Evolutionary conservation across 306 rosid species (phyloP).

Genomic region (Abrus precatorius): DNA sequence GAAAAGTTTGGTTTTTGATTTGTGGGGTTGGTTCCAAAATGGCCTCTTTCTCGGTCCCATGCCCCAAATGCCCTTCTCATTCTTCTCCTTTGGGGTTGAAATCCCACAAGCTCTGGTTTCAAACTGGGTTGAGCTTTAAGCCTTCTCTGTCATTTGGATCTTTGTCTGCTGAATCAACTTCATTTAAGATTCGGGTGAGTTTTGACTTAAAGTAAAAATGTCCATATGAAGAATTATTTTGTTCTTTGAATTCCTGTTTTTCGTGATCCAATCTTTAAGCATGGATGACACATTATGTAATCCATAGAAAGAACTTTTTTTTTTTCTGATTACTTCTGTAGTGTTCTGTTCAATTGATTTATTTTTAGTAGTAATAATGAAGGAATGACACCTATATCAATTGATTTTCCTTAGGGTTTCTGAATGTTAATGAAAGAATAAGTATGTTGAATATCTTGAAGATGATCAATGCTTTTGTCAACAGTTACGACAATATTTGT

Average conservation of each 20-base stretch:
- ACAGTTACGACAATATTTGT: background rate
- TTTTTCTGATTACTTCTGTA: background rate
- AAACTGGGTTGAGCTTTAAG: constrained; percentile 46
- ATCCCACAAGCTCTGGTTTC: constrained; percentile 48
- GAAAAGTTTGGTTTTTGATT: constrained; percentile 35
- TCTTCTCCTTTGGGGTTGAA: constrained; percentile 50
- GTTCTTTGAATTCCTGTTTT: background rate
- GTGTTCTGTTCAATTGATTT: constrained; percentile 4
- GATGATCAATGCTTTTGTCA: constrained; percentile 1
- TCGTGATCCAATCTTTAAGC: background rate
- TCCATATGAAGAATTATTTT: background rate
- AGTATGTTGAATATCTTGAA: background rate
- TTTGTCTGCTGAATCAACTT: constrained; percentile 49
- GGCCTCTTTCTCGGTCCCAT: constrained; percentile 73
- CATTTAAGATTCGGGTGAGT: constrained; percentile 49
- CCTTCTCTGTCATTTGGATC: constrained; percentile 56
- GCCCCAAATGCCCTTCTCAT: constrained; percentile 60
- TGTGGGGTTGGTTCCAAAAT: constrained; percentile 54
- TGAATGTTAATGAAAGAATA: constrained; percentile 5
- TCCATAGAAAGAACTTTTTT: background rate
- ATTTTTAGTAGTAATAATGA: constrained; percentile 19
- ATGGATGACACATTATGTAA: background rate
- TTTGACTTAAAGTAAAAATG: background rate
- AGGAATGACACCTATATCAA: background rate
- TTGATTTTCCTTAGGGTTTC: background rate